Conservation (phyloP, 192 early-diverging fungal species). For the Entomortierella lignicola region DNA sequence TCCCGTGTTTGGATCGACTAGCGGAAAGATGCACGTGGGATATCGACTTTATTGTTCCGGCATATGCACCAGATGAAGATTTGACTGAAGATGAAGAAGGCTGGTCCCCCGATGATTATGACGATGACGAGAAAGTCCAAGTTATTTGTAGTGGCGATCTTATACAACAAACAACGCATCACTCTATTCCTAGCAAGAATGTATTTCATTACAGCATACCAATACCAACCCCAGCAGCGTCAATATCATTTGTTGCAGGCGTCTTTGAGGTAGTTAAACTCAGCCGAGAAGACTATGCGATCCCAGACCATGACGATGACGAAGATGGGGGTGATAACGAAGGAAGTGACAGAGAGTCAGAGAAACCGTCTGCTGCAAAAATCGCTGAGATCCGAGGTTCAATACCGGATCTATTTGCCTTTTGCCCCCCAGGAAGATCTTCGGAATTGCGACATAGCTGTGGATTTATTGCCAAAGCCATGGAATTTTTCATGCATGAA, state of each 20-base stretch:
- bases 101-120: slow-evolving; percentile 56
- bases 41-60: slow-evolving; percentile 76
- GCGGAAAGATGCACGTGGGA: slow-evolving; percentile 83
- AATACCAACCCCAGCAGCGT: slow-evolving; percentile 75
- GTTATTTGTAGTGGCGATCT: slow-evolving; percentile 80
- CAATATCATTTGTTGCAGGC: slow-evolving; percentile 79
- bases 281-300: slow-evolving; percentile 27
- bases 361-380: slow-evolving; percentile 26
- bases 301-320: slow-evolving; percentile 20
- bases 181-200: slow-evolving; percentile 64
- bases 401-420: slow-evolving; percentile 74
- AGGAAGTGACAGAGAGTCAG: slow-evolving; percentile 9
- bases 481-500: slow-evolving; percentile 89
- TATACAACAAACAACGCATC: slow-evolving; percentile 71
- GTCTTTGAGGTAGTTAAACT: slow-evolving; percentile 48
- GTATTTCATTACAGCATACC: slow-evolving; percentile 77
- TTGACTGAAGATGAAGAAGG: slow-evolving; percentile 44
- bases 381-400: slow-evolving; percentile 28
- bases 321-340: slow-evolving; percentile 27
- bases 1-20: slow-evolving; percentile 81
- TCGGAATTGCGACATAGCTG: slow-evolving; percentile 63
- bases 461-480: slow-evolving; percentile 61
- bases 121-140: slow-evolving; percentile 60
- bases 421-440: slow-evolving; percentile 70
- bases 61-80: slow-evolving; percentile 48